Percentiles rank a stretch among this genome's conserved stretches.
phyloP scores from a whole-genome alignment of 495 filamentous ascomycete genomes.

The Aspergillus wentii region DNA sequence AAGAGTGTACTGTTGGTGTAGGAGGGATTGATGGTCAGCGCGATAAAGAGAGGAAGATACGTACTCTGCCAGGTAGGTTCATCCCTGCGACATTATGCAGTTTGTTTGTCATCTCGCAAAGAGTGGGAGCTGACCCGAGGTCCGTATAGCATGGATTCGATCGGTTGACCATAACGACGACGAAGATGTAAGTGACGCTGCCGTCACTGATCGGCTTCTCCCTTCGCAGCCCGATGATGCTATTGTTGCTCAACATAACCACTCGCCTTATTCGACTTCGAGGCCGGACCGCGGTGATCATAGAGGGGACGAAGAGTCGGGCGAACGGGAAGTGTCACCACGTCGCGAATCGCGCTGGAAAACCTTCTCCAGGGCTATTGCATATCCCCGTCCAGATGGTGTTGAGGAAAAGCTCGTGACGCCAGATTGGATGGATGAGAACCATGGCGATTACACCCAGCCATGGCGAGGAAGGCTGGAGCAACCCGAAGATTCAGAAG shows the following conservation, averaged over 20 bases:
- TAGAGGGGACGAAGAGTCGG: conserved; percentile 11
- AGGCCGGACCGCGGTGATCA: conserved; percentile 10
- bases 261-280: conserved; percentile 41
- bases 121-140: conserved; percentile 7
- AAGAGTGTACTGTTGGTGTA: conserved; percentile 14
- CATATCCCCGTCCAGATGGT: conserved; percentile 44
- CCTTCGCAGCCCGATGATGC: conserved; percentile 45
- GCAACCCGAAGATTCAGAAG: conserved; percentile 40
- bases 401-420: conserved; percentile 47
- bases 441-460: conserved; percentile 48
- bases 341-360: conserved; percentile 56
- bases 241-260: conserved; percentile 56
- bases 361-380: conserved; percentile 50
- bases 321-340: conserved; percentile 9
- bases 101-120: not conserved
- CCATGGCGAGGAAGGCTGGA: conserved; percentile 51
- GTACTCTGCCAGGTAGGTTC: conserved; percentile 33
- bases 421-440: conserved; percentile 54
- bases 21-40: conserved; percentile 4
- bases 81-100: no score
- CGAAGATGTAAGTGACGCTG: conserved; percentile 25
- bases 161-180: conserved; percentile 28
- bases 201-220: conserved; percentile 29
- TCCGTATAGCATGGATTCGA: conserved; percentile 31
- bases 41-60: no score